Conservation (phyloP, 2,329 filamentous ascomycete species). For the Arthrobotrys pseudoclavata region DNA sequence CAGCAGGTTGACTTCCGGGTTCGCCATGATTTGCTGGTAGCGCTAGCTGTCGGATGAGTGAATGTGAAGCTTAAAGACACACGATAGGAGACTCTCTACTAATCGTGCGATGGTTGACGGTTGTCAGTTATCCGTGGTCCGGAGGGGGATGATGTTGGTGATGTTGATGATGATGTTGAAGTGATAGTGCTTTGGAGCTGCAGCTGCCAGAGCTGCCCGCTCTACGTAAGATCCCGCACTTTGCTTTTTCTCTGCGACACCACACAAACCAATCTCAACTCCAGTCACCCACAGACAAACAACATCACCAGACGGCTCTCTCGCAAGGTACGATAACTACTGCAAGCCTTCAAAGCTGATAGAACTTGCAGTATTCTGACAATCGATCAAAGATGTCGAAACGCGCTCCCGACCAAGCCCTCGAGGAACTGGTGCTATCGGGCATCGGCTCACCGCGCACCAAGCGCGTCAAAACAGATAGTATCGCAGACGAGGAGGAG, state of each 20-base stretch:
- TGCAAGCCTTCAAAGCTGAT: background rate
- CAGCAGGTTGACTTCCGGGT: conserved; percentile 93
- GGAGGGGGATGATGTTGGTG: conserved; percentile 25
- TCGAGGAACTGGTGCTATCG: conserved; percentile 57
- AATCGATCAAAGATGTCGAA: conserved; percentile 46
- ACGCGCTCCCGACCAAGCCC: conserved; percentile 53
- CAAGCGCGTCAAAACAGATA: conserved; percentile 60
- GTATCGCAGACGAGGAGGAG: conserved; percentile 63
- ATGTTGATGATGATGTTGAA: conserved; percentile 22
- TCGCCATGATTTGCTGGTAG: conserved; percentile 74
- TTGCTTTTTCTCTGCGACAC: conserved; percentile 53
- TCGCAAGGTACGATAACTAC: conserved; percentile 34
- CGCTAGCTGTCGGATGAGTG: conserved; percentile 1
- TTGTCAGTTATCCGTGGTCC: conserved; percentile 1
- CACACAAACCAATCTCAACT: conserved; percentile 49
- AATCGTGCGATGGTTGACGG: conserved; percentile 61
- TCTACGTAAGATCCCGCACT: conserved; percentile 55
- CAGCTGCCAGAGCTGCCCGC: conserved; percentile 34
- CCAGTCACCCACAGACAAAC: conserved; percentile 42
- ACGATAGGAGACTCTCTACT: conserved; percentile 61
- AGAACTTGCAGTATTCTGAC: background rate
- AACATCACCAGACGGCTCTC: conserved; percentile 37
- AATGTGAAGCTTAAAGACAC: conserved; percentile 26
- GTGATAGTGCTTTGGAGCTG: conserved; percentile 33
- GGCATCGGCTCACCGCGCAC: conserved; percentile 54